phyloP scores from a whole-genome alignment of 495 filamentous ascomycete species.

The Chaetomium cochliodes region DNA sequence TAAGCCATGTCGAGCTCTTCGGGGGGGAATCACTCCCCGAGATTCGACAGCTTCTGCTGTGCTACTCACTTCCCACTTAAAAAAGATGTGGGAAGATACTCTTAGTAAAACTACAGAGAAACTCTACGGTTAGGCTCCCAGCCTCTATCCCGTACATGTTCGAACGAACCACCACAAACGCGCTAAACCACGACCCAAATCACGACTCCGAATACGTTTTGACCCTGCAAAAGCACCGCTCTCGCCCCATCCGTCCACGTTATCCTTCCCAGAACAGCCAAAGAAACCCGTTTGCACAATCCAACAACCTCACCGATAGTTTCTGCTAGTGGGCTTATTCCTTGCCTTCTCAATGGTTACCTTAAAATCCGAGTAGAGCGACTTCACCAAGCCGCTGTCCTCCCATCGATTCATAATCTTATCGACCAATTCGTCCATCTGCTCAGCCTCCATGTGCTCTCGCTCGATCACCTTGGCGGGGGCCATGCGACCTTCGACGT shows the following conservation, averaged over 20 bases:
- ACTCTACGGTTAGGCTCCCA: not conserved
- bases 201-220: too few relatives aligned
- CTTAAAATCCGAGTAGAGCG: constrained; percentile 42
- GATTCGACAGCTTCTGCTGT: too few relatives aligned
- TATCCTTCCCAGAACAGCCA: not conserved
- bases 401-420: constrained; percentile 44
- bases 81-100: not conserved
- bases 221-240: not conserved
- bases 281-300: not conserved
- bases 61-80: too few relatives aligned
- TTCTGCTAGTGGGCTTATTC: constrained; percentile 34
- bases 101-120: not conserved
- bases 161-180: not conserved
- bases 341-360: constrained; percentile 37
- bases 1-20: too few relatives aligned
- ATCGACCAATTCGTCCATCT: constrained; percentile 53
- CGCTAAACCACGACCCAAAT: not conserved
- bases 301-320: constrained; percentile 10
- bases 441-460: constrained; percentile 47
- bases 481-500: constrained; percentile 51
- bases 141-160: not conserved
- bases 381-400: constrained; percentile 26
- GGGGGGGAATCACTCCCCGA: too few relatives aligned
- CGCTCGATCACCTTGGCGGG: constrained; percentile 45
- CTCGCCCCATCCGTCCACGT: not conserved